These are phyloP conservation scores for Petunia axillaris DNA, from an alignment of 257 asterid species.

Conservation along the genomic window DNA sequence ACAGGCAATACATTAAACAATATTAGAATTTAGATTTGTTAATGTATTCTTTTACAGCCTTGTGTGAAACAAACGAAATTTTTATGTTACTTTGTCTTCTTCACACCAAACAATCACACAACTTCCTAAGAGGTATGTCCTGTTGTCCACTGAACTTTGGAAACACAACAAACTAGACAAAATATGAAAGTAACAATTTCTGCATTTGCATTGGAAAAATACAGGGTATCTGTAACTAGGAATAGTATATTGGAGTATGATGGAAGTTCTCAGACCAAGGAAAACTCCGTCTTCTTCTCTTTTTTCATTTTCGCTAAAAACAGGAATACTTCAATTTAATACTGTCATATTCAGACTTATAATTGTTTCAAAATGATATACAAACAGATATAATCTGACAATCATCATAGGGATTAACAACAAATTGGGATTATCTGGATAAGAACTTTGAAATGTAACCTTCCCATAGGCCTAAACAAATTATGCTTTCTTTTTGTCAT, in stretches of 20 bases:
- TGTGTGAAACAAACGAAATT: conserved; percentile 8
- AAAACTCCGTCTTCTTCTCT: neutral
- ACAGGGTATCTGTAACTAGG: neutral
- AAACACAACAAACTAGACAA: neutral
- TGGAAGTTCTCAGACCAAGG: neutral
- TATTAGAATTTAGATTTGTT: neutral
- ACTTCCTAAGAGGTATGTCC: neutral
- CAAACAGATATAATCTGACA: neutral
- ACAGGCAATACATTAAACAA: neutral
- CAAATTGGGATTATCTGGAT: neutral
- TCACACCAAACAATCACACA: conserved; percentile 27
- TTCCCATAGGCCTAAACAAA: neutral
- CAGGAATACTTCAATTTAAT: neutral
- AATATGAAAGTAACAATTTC: neutral
- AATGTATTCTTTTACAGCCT: neutral
- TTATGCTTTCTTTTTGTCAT: no score
- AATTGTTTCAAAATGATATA: neutral
- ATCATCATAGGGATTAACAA: neutral
- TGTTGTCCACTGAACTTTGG: conserved; percentile 13
- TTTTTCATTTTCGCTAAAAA: neutral
- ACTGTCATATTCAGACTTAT: neutral
- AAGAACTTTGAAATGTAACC: neutral
- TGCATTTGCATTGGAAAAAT: neutral
- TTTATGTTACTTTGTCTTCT: conserved; percentile 6
- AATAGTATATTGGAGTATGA: neutral